Percentiles rank a stretch among this genome's conserved stretches.
These are phyloP conservation scores for Dothistroma pini DNA, from an alignment of 2,329 filamentous ascomycete species.

Conservation along the genomic window DNA sequence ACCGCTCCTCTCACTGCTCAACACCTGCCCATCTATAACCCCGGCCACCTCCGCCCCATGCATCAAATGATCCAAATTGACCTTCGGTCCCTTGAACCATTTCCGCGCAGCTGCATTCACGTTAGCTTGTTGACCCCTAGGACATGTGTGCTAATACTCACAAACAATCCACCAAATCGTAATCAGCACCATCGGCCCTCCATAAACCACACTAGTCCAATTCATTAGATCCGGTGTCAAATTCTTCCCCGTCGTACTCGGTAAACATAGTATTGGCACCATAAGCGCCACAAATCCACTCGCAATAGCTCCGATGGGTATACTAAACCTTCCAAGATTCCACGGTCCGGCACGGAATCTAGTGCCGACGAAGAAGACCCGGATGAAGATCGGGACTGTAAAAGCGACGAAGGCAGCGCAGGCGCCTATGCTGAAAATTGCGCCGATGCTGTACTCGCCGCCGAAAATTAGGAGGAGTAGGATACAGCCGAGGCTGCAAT, in stretches of 20 bases:
- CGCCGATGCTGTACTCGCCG: slow-evolving; percentile 60
- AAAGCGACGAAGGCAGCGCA: slow-evolving; percentile 64
- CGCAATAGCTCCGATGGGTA: slow-evolving; percentile 55
- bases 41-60: slow-evolving; percentile 6
- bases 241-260: slow-evolving; percentile 54
- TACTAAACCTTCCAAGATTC: slow-evolving; percentile 60
- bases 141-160: neutral
- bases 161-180: slow-evolving; percentile 60
- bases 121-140: neutral
- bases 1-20: slow-evolving; percentile 4
- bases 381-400: slow-evolving; percentile 56
- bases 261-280: slow-evolving; percentile 65
- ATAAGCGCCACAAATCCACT: slow-evolving; percentile 61
- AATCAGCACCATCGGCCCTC: slow-evolving; percentile 55
- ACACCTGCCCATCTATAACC: slow-evolving; percentile 19
- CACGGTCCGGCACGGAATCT: slow-evolving; percentile 65
- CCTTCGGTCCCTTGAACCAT: slow-evolving; percentile 69
- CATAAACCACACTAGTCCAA: slow-evolving; percentile 66
- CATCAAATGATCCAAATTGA: slow-evolving; percentile 50
- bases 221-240: slow-evolving; percentile 58
- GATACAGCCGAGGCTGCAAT: slow-evolving; percentile 56
- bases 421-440: slow-evolving; percentile 67
- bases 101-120: slow-evolving; percentile 48
- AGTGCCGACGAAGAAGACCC: slow-evolving; percentile 58
- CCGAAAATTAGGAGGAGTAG: slow-evolving; percentile 63